Evolutionary conservation across 306 rosid species (phyloP).

Genomic region (Pyrus pyrifolia): DNA sequence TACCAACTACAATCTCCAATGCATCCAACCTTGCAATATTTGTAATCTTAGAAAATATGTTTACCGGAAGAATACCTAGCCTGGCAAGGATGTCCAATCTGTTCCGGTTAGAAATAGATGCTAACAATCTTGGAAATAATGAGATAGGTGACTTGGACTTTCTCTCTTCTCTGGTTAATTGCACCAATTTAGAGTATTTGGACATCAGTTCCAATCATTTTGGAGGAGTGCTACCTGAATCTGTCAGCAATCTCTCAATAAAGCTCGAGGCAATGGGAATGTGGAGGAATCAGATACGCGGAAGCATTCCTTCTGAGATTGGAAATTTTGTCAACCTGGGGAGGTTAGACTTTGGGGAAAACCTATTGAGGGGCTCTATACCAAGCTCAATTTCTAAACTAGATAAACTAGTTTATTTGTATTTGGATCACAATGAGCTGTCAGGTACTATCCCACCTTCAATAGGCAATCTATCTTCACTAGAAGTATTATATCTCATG

Average conservation of each 20-base stretch:
- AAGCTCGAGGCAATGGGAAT: background rate
- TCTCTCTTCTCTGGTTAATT: slow-evolving; percentile 12
- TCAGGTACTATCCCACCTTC: slow-evolving; percentile 19
- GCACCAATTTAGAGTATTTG: background rate
- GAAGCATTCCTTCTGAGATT: slow-evolving; percentile 17
- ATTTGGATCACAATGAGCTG: background rate
- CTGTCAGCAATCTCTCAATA: slow-evolving; percentile 20
- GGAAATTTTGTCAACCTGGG: slow-evolving; percentile 14
- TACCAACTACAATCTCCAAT: too few species aligned
- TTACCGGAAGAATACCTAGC: slow-evolving; percentile 21
- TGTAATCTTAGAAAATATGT: background rate
- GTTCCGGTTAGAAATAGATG: background rate
- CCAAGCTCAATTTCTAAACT: slow-evolving; percentile 12
- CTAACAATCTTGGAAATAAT: slow-evolving; percentile 11
- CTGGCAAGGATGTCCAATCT: background rate
- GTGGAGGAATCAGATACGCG: slow-evolving; percentile 2
- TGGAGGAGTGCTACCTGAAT: slow-evolving; percentile 17
- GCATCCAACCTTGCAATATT: too few species aligned
- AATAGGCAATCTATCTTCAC: slow-evolving; percentile 15
- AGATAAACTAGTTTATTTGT: background rate
- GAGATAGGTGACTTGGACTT: slow-evolving; percentile 17
- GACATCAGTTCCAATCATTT: slow-evolving; percentile 6
- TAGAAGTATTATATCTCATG: background rate
- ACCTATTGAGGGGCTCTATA: background rate
- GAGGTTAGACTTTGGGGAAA: background rate